Evolutionary conservation across 306 rosid species (phyloP).

Genomic region (Quercus variabilis): DNA sequence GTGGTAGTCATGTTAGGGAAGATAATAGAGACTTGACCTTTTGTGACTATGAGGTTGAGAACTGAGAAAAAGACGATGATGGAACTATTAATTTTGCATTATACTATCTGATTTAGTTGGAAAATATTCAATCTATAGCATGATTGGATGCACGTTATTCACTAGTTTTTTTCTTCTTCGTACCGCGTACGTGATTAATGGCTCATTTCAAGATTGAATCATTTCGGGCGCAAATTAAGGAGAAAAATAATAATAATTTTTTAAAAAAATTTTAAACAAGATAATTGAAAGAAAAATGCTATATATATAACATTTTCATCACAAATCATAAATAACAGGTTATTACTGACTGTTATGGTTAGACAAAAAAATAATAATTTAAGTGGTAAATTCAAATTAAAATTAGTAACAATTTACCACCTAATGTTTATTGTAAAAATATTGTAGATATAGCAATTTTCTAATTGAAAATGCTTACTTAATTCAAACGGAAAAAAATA

Average conservation of each 20-base stretch:
- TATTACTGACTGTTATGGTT: fast-evolving
- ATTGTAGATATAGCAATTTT: not conserved
- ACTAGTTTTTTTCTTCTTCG: not conserved
- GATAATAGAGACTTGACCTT: not conserved
- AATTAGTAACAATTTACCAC: fast-evolving
- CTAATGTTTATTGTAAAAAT: no score
- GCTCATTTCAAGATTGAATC: not conserved
- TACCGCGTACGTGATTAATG: not conserved
- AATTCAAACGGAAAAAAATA: conserved; percentile 14
- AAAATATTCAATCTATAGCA: not conserved
- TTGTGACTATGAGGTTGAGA: not conserved
- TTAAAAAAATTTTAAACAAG: no score
- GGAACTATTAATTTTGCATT: not conserved
- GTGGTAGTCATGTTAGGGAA: no score
- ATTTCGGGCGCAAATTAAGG: conserved; percentile 25
- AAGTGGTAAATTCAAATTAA: no score
- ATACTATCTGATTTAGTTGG: not conserved
- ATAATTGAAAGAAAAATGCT: no score
- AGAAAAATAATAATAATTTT: not conserved
- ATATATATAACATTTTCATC: no score
- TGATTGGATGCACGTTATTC: conserved; percentile 10
- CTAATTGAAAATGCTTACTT: not conserved
- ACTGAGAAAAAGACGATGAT: not conserved
- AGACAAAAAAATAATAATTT: no score
- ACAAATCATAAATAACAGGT: no score